Evolutionary conservation across 2,329 filamentous ascomycete genomes (phyloP).

Genomic region (Fonsecaea multimorphosa): DNA sequence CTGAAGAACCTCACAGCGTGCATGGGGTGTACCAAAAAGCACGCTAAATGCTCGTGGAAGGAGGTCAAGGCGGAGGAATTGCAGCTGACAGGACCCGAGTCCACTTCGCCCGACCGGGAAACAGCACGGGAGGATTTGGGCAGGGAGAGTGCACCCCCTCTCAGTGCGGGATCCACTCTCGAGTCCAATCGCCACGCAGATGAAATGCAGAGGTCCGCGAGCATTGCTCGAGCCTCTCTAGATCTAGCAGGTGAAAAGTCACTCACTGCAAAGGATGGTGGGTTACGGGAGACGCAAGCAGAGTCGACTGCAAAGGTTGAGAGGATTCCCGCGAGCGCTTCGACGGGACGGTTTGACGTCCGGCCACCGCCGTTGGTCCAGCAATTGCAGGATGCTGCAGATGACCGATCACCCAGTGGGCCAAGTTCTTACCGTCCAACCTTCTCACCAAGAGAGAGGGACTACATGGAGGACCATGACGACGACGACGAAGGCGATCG

Average conservation of each 20-base stretch:
- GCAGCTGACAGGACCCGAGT: slow-evolving; percentile 26
- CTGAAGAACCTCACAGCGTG: slow-evolving; percentile 86
- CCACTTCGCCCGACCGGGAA: slow-evolving; percentile 37
- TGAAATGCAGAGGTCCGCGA: slow-evolving; percentile 12
- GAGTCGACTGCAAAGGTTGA: slow-evolving; percentile 17
- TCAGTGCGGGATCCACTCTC: slow-evolving; percentile 24
- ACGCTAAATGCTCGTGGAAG: slow-evolving; percentile 86
- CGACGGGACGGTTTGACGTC: slow-evolving; percentile 36
- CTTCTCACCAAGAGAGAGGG: slow-evolving; percentile 14
- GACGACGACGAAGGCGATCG: slow-evolving; percentile 52
- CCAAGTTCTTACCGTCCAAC: slow-evolving; percentile 7
- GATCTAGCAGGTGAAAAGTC: slow-evolving; percentile 20
- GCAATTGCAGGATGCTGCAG: slow-evolving; percentile 35
- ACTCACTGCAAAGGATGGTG: slow-evolving; percentile 13
- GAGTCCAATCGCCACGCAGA: slow-evolving; percentile 27
- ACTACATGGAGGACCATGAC: slow-evolving; percentile 44
- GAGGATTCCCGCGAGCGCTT: slow-evolving; percentile 3
- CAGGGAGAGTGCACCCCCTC: slow-evolving; percentile 13
- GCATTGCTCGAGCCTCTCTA: slow-evolving; percentile 28
- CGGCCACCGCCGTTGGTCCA: slow-evolving; percentile 37
- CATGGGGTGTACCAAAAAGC: slow-evolving; percentile 86
- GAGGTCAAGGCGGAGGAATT: slow-evolving; percentile 77
- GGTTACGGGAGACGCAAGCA: neutral
- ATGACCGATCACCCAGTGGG: slow-evolving; percentile 15
- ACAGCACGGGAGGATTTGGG: slow-evolving; percentile 26